Evolutionary conservation across 2,329 filamentous ascomycete genomes (phyloP).

Genomic region (Penicillium sp.): DNA sequence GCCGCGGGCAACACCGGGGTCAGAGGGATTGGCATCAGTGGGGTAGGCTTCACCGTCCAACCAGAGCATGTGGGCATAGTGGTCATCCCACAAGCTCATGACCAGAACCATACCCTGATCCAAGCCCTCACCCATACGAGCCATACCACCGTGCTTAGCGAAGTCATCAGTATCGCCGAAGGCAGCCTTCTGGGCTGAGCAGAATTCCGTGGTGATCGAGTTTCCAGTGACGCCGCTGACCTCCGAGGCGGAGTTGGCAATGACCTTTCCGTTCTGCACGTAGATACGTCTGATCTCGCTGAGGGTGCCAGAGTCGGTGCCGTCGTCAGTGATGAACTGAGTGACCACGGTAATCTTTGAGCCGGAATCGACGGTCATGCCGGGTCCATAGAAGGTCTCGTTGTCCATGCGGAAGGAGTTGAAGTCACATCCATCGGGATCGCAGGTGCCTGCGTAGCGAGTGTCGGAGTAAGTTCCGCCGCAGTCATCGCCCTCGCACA

Average conservation of each 20-base stretch:
- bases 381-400: conserved; percentile 61
- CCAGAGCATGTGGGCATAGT: conserved; percentile 70
- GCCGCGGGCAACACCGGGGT: conserved; percentile 55
- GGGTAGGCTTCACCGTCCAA: conserved; percentile 65
- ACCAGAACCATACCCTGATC: conserved; percentile 63
- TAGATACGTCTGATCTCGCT: conserved; percentile 65
- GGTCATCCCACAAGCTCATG: conserved; percentile 63
- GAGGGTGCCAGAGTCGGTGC: conserved; percentile 54
- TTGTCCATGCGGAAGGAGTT: conserved; percentile 67
- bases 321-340: conserved; percentile 59
- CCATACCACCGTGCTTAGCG: conserved; percentile 55
- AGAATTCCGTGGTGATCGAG: conserved; percentile 59
- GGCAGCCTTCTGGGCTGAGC: conserved; percentile 54
- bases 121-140: conserved; percentile 56
- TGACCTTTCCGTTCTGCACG: conserved; percentile 61
- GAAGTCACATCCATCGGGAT: conserved; percentile 70
- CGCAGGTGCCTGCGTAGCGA: conserved; percentile 63
- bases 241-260: conserved; percentile 54
- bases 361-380: conserved; percentile 59
- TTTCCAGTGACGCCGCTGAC: conserved; percentile 52
- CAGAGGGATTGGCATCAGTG: conserved; percentile 41
- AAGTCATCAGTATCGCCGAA: conserved; percentile 59
- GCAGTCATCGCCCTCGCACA: conserved; percentile 54
- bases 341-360: conserved; percentile 65
- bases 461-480: conserved; percentile 54